Evolutionary conservation across 78 protist species (phyloP).

Genomic region (Dictyostelium purpureum): DNA sequence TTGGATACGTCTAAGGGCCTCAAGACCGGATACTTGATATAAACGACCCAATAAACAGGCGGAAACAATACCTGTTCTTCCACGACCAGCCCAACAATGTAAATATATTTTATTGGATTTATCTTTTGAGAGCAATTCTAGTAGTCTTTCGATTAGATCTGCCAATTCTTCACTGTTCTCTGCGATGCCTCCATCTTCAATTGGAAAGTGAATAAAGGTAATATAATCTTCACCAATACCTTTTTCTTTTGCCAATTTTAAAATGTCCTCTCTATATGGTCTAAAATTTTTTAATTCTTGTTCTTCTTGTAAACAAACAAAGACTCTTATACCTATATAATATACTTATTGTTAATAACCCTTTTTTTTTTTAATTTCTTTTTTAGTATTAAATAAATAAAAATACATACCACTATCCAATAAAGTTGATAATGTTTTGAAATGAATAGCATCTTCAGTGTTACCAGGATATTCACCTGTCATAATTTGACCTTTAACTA

Average conservation of each 20-base stretch:
- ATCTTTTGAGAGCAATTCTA: background rate
- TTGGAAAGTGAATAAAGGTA: slow-evolving; percentile 40
- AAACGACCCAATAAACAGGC: slow-evolving; percentile 63
- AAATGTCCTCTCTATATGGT: slow-evolving; percentile 33
- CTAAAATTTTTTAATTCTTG: slow-evolving; percentile 23
- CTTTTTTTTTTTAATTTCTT: background rate
- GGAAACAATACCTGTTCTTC: slow-evolving; percentile 50
- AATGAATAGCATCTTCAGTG: slow-evolving; percentile 8
- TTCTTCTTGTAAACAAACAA: slow-evolving; percentile 68
- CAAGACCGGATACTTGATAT: slow-evolving; percentile 61
- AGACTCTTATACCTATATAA: slow-evolving; percentile 30
- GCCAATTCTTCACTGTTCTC: slow-evolving; percentile 15
- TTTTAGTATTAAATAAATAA: background rate
- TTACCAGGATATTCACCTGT: slow-evolving; percentile 70
- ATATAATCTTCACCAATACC: background rate
- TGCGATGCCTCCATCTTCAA: slow-evolving; percentile 75
- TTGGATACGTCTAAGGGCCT: slow-evolving; percentile 61
- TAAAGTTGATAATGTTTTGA: background rate
- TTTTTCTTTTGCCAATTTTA: background rate
- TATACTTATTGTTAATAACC: background rate
- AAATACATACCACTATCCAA: slow-evolving; percentile 48
- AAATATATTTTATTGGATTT: background rate
- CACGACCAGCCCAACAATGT: slow-evolving; percentile 75
- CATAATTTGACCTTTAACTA: slow-evolving; percentile 21
- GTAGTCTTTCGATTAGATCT: slow-evolving; percentile 24